A percentile compares a stretch with the other conserved stretches of the same genome.
These are phyloP conservation scores for Oropetium thomaeum DNA, from an alignment of 176 grass and related monocot species.

Conservation along the genomic window DNA sequence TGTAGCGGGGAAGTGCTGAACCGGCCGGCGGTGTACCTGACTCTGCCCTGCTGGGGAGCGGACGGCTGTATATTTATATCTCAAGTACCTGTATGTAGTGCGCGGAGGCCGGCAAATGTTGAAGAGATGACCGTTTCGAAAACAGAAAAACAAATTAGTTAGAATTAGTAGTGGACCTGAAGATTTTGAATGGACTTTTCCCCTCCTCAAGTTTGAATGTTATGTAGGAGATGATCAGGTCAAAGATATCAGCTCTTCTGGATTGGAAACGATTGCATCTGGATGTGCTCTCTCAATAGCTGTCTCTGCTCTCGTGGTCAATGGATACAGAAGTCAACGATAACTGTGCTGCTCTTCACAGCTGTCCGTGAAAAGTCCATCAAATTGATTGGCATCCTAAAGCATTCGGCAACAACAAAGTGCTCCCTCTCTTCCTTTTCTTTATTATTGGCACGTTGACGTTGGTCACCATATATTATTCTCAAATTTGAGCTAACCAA, in stretches of 20 bases:
- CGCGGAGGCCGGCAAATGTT: not conserved
- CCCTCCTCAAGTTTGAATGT: not conserved
- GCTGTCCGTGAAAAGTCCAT: not conserved
- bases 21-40: not conserved
- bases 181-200: slow-evolving; percentile 20
- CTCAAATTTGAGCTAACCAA: too few relatives aligned
- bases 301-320: too few relatives aligned
- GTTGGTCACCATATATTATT: too few relatives aligned
- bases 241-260: not conserved
- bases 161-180: too few relatives aligned
- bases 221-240: not conserved
- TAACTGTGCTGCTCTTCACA: too few relatives aligned
- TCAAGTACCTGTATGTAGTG: too few relatives aligned
- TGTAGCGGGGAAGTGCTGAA: not conserved
- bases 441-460: too few relatives aligned
- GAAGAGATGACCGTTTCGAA: not conserved
- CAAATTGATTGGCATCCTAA: too few relatives aligned
- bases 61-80: slow-evolving; percentile 23
- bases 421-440: too few relatives aligned
- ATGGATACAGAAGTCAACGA: too few relatives aligned
- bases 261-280: not conserved
- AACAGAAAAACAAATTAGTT: not conserved
- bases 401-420: too few relatives aligned
- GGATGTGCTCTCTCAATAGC: not conserved
- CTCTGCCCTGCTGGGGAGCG: not conserved